phyloP scores from a whole-genome alignment of 2,329 filamentous ascomycete genomes.

The Neonectria punicea region DNA sequence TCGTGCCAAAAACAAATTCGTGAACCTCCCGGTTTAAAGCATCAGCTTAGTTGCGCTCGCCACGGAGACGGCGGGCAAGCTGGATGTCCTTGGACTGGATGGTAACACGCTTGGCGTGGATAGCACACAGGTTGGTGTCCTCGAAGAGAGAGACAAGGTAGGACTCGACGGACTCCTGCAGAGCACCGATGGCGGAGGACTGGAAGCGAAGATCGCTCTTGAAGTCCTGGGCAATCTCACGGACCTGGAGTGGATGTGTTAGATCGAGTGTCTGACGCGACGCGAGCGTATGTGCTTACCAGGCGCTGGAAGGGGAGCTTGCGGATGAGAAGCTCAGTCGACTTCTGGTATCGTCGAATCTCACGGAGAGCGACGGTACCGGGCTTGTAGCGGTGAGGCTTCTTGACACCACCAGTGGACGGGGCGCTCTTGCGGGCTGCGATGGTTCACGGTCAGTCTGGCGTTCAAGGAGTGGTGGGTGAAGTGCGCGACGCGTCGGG shows the following conservation, averaged over 20 bases:
- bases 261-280: background rate
- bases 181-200: constrained; percentile 94
- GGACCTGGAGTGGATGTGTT: constrained; percentile 64
- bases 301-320: constrained; percentile 98
- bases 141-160: constrained; percentile 99
- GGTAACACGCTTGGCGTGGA: constrained; percentile 99
- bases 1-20: constrained; percentile 54
- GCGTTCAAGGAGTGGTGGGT: background rate
- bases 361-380: constrained; percentile 97
- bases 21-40: constrained; percentile 49
- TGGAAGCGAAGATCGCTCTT: constrained; percentile 98
- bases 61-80: constrained; percentile 92
- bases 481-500: constrained; percentile 29
- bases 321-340: constrained; percentile 93
- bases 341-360: constrained; percentile 98
- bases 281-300: constrained; percentile 57
- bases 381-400: constrained; percentile 90
- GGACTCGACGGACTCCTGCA: constrained; percentile 98
- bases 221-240: constrained; percentile 96
- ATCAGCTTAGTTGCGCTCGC: constrained; percentile 81
- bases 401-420: constrained; percentile 97
- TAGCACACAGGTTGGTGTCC: constrained; percentile 98
- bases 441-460: constrained; percentile 17
- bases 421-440: constrained; percentile 91
- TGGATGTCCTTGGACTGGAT: constrained; percentile 99